Conservation (phyloP, 805 yeast genomes). For the Lipomyces chichibuensis region DNA sequence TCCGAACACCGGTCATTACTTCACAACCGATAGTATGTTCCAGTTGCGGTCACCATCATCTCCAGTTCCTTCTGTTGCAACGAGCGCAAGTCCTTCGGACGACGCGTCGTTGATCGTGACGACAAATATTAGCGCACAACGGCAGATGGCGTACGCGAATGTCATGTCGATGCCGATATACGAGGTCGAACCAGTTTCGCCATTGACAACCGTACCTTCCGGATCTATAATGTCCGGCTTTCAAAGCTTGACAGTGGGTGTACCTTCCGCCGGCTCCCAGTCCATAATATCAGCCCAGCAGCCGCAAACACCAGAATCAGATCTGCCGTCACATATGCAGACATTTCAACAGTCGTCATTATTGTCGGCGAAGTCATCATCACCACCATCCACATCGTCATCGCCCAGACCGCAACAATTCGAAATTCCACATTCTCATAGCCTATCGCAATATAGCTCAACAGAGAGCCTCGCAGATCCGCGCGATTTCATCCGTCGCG, state of each 20-base stretch:
- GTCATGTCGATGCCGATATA: neutral
- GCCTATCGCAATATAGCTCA: neutral
- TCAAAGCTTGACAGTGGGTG: neutral
- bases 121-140: conserved; percentile 1
- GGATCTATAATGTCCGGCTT: neutral
- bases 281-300: conserved; percentile 4
- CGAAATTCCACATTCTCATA: neutral
- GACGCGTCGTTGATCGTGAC: neutral
- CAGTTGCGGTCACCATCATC: conserved; percentile 1
- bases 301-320: conserved; percentile 13
- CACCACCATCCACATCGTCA: neutral
- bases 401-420: conserved; percentile 8
- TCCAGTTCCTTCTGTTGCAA: conserved; percentile 3
- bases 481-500: conserved; percentile 11
- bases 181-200: conserved; percentile 12
- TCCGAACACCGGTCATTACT: neutral
- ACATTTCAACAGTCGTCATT: conserved; percentile 41
- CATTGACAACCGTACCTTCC: neutral
- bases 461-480: neutral
- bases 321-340: neutral
- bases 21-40: neutral
- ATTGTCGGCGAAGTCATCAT: neutral
- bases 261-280: neutral
- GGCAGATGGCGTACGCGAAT: neutral
- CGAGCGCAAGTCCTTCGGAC: conserved; percentile 10